Base-by-base conservation (phyloP, 345 rosid genomes). In the Populus davidiana region DNA sequence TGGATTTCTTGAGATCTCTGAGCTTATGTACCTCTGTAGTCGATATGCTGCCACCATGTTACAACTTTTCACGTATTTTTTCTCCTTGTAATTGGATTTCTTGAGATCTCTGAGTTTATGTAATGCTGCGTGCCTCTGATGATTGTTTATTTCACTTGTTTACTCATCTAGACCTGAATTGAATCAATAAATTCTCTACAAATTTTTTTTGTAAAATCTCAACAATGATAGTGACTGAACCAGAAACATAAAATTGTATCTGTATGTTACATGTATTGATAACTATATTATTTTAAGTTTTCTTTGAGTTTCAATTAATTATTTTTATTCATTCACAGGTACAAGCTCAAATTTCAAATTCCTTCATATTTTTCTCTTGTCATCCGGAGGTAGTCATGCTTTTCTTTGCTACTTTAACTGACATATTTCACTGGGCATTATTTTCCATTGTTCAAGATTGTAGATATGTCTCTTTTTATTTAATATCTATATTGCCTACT, bases 331-430 rank as follows among this genome's bases (percentile, higher is more conserved):
- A 64, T 76, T 86, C 83, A 84, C 94, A 94, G 98, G 98, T 94
- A 93, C 88, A 84, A 89, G 85, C 91, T 94, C 93, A 94, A 94
- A 81, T 93, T 94, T 83, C 95, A 75, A 77, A 90, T 93, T 83
- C 97, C 98, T 64, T 90, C 98, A 39, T 94, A 94, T 83, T 94
- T 94, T 85, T 93, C 92, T 76, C 98, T 94, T 43, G 98, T 94
- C 71, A 90, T 93, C 71, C 88, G 97, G 75, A 94, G 98, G 98
- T 94, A 87, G 17, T 75, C 31, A 36, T 83, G 63, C 78, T 33
- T 63, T 74, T 47, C 52, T 47, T 47, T 14, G 18, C 20, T 47
- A 16, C 17, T 47, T 16, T 33, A 35, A 6, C 70, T 67, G 9
- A 29, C 14, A 29, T 31, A 64, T 64, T 13, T 14, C 18, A 47